Conservation (phyloP, 805 yeast species). For the Teunomyces aglyptinius region DNA sequence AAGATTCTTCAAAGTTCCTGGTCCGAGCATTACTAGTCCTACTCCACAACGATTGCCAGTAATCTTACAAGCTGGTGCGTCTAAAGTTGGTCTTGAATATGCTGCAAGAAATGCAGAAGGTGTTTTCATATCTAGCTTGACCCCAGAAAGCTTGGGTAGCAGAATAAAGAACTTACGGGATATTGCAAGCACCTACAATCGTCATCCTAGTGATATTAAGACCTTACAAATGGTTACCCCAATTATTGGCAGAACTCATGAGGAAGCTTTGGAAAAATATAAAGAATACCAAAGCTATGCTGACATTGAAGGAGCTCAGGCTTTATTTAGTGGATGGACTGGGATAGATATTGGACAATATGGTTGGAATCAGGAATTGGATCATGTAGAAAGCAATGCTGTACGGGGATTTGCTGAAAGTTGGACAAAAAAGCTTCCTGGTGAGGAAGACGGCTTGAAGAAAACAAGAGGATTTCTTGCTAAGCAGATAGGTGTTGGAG, state of each 20-base stretch:
- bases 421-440: conserved; percentile 5
- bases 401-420: conserved; percentile 2
- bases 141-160: conserved; percentile 1
- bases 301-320: conserved; percentile 5
- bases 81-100: conserved; percentile 1
- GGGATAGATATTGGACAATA: conserved; percentile 5
- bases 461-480: conserved; percentile 5
- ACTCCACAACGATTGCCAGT: conserved; percentile 6
- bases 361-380: conserved; percentile 2
- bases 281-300: conserved; percentile 1
- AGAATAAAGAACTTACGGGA: conserved; percentile 1
- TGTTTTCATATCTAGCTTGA: not conserved
- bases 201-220: not conserved
- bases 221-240: conserved; percentile 4
- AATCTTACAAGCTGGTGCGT: conserved; percentile 6
- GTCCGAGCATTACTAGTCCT: conserved; percentile 5
- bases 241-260: conserved; percentile 1
- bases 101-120: conserved; percentile 6
- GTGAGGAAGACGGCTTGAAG: conserved; percentile 2
- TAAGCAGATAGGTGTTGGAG: conserved; percentile 5
- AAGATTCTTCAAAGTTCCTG: conserved; percentile 4
- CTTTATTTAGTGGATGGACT: conserved; percentile 6
- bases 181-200: not conserved
- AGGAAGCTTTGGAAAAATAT: conserved; percentile 4
- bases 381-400: conserved; percentile 5